phyloP scores from a whole-genome alignment of 768 basidiomycete species.

The Lyophyllum shimeji region DNA sequence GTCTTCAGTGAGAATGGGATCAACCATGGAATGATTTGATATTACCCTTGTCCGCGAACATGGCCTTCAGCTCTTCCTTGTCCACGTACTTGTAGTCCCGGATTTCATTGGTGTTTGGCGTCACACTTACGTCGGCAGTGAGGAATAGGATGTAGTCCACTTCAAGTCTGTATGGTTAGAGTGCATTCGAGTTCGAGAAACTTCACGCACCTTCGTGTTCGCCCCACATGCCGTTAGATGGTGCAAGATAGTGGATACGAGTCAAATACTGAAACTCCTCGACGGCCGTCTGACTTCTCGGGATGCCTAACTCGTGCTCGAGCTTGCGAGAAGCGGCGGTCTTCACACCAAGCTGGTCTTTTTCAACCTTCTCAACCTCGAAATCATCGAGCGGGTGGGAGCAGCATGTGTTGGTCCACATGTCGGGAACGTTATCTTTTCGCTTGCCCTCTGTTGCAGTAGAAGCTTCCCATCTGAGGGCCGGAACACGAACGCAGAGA shows the following conservation, averaged over 20 bases:
- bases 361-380: slow-evolving; percentile 75
- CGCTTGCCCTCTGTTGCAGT: slow-evolving; percentile 92
- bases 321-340: slow-evolving; percentile 94
- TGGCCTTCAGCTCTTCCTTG: slow-evolving; percentile 83
- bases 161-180: slow-evolving; percentile 28
- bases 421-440: slow-evolving; percentile 99
- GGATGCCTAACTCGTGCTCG: slow-evolving; percentile 95
- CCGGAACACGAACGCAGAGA: slow-evolving; percentile 95
- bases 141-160: slow-evolving; percentile 98
- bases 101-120: slow-evolving; percentile 88
- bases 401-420: slow-evolving; percentile 99
- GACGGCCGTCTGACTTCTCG: slow-evolving; percentile 68
- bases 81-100: slow-evolving; percentile 88
- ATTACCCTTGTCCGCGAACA: slow-evolving; percentile 84
- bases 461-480: slow-evolving; percentile 92
- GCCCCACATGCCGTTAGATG: slow-evolving; percentile 91
- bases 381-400: slow-evolving; percentile 95
- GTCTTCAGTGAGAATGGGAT: neutral
- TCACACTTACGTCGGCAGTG: slow-evolving; percentile 82
- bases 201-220: slow-evolving; percentile 86
- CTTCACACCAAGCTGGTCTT: slow-evolving; percentile 79
- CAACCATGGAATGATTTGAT: slow-evolving; percentile 2
- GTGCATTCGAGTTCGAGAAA: neutral
- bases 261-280: slow-evolving; percentile 94
- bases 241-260: slow-evolving; percentile 95